phyloP scores from a whole-genome alignment of 2,329 filamentous ascomycete species.

The Macrophomina pseudophaseolina region DNA sequence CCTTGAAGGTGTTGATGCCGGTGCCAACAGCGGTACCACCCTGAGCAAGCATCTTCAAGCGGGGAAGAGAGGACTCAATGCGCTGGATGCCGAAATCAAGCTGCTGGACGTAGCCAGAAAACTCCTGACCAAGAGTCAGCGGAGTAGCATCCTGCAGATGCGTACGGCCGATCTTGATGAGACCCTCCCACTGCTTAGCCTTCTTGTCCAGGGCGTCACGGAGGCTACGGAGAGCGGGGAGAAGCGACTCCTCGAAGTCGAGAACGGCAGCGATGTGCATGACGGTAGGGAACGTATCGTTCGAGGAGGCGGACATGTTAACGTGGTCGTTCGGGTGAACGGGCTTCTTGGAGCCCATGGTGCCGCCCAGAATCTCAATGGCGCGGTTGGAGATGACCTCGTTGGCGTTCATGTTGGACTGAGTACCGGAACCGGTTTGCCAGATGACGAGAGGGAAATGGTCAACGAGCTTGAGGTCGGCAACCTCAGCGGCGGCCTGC shows the following conservation, averaged over 20 bases:
- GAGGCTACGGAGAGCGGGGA: slow-evolving; percentile 82
- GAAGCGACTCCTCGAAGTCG: slow-evolving; percentile 83
- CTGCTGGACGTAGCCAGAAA: slow-evolving; percentile 96
- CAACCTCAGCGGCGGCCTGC: slow-evolving; percentile 89
- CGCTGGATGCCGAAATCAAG: slow-evolving; percentile 89
- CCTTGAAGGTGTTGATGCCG: slow-evolving; percentile 95
- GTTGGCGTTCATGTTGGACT: slow-evolving; percentile 99
- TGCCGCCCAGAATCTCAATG: slow-evolving; percentile 94
- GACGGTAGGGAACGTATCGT: slow-evolving; percentile 98
- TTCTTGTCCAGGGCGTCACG: slow-evolving; percentile 85
- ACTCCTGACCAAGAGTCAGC: slow-evolving; percentile 93
- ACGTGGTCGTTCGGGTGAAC: slow-evolving; percentile 99
- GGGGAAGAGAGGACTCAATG: slow-evolving; percentile 79
- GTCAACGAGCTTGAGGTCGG: slow-evolving; percentile 89
- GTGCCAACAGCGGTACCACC: slow-evolving; percentile 97
- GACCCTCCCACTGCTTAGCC: slow-evolving; percentile 85
- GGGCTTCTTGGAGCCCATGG: slow-evolving; percentile 95
- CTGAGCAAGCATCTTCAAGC: slow-evolving; percentile 86
- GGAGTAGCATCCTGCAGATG: slow-evolving; percentile 98
- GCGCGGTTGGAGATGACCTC: slow-evolving; percentile 99
- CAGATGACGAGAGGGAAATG: slow-evolving; percentile 99
- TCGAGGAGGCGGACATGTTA: slow-evolving; percentile 98
- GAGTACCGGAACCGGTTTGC: slow-evolving; percentile 98
- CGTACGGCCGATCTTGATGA: slow-evolving; percentile 99
- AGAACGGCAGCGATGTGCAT: slow-evolving; percentile 99